Evolutionary conservation across 495 filamentous ascomycete species (phyloP), one percentile per base, ranked within the genome.

Genomic region (Haplographium delicatum): DNA sequence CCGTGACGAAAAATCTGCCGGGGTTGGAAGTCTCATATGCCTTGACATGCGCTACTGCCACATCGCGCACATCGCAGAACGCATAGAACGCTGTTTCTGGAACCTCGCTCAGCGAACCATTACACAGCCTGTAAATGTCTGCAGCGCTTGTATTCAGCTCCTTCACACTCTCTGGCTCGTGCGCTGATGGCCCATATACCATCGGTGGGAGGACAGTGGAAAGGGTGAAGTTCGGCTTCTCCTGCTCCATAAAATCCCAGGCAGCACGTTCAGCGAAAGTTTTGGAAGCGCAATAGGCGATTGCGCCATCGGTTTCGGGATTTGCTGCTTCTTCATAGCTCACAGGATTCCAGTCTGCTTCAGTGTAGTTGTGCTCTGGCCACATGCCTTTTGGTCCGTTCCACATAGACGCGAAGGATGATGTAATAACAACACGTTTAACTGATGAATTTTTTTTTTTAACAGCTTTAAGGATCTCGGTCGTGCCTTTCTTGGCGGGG

Each of bases 1-100:
- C 65, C 7, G 57, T 70, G 13, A 70, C 58, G 49, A 83, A 72
- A 62, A 80, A 74, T 16, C 82, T 70, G n/a, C n/a, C n/a, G n/a
- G n/a, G n/a, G n/a, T n/a, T n/a, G n/a, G n/a, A n/a, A n/a, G n/a
- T n/a, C n/a, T n/a, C n/a, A n/a, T n/a, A 24, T 7, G 48, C 48
- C 23, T 51, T 10, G 3, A 42, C 47, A 34, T 50, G 47, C 6
- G 37, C 35, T 2, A 30, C 25, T 16, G 47, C 38, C 7, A 51
- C 3, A 44, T 51, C 38, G 9, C 72, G 57, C 9, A 51, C 38
- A 28, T 51, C 38, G 19, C 18, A 23, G 23, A 26, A 43, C 8
- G 16, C 11, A 9, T 15, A 27, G 13, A 35, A 16, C 13, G 33
- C 13, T 35, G 4, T 35, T 13, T 5, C 33, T 35, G n/a, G n/a